Percentiles rank a stretch among this genome's conserved stretches.
phyloP scores from a whole-genome alignment of 257 asterid genomes.

The Lavandula angustifolia region DNA sequence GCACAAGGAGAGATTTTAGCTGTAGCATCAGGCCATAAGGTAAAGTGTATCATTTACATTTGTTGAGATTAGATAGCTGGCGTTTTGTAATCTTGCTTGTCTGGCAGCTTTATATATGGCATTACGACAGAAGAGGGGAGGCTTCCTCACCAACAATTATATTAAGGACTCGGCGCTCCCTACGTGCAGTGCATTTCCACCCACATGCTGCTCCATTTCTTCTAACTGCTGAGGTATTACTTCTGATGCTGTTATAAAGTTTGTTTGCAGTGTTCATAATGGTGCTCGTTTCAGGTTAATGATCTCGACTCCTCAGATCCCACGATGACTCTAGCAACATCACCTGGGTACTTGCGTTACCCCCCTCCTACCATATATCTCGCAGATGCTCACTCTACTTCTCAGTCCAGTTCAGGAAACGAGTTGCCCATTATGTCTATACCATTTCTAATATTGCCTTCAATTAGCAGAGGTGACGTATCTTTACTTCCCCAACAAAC shows the following conservation, averaged over 20 bases:
- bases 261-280: conserved; percentile 14
- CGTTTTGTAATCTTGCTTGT: conserved; percentile 36
- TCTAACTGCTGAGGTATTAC: conserved; percentile 91
- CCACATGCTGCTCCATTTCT: conserved; percentile 96
- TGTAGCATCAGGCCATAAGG: conserved; percentile 99
- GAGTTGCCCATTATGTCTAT: conserved; percentile 75
- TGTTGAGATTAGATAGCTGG: conserved; percentile 25
- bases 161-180: conserved; percentile 91
- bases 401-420: conserved; percentile 61
- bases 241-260: conserved; percentile 31
- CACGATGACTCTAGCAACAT: conserved; percentile 83
- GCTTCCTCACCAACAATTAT: conserved; percentile 78
- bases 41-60: conserved; percentile 29
- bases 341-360: conserved; percentile 80
- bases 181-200: conserved; percentile 98
- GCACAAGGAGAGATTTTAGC: conserved; percentile 94
- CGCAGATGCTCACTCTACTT: conserved; percentile 71
- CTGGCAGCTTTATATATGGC: conserved; percentile 90
- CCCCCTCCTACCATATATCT: conserved; percentile 92
- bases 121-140: conserved; percentile 79
- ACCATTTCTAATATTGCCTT: conserved; percentile 78
- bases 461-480: conserved; percentile 57
- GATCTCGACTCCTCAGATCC: conserved; percentile 94
- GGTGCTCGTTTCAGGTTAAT: conserved; percentile 56
- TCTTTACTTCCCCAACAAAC: conserved; percentile 46